Percentiles rank a stretch among this genome's conserved stretches.
Conservation (phyloP, 2,329 filamentous ascomycete genomes). For the Bipolaris zeicola region DNA sequence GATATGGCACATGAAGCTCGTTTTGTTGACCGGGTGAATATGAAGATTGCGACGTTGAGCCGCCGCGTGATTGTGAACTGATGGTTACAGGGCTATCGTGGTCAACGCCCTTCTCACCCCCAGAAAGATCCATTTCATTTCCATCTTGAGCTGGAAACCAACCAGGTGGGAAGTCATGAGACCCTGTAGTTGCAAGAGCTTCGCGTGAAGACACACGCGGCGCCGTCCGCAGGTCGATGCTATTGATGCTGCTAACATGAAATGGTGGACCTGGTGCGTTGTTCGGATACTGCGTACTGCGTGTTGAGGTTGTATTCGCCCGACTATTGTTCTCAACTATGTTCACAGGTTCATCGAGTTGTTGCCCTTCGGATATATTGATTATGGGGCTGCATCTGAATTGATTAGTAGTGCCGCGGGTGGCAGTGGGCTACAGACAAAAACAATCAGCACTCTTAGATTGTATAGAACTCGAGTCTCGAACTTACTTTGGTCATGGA, state of each 20-base stretch:
- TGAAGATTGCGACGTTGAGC: constrained; percentile 44
- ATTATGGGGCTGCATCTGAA: constrained; percentile 42
- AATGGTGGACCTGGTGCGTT: constrained; percentile 30
- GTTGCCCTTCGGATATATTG: constrained; percentile 44
- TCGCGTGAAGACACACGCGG: constrained; percentile 6
- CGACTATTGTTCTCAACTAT: constrained; percentile 30
- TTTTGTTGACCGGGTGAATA: constrained; percentile 40
- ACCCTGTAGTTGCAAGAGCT: constrained; percentile 1
- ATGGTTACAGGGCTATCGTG: constrained; percentile 43
- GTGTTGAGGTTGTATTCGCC: neutral
- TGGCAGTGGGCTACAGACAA: constrained; percentile 13
- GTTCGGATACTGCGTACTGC: constrained; percentile 17
- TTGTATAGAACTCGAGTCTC: neutral
- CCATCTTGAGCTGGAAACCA: constrained; percentile 26
- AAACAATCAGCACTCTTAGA: constrained; percentile 6
- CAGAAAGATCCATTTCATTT: constrained; percentile 47
- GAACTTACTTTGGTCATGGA: constrained; percentile 19
- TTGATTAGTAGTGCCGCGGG: constrained; percentile 34
- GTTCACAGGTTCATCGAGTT: constrained; percentile 31
- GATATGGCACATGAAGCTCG: constrained; percentile 37
- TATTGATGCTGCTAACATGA: constrained; percentile 26
- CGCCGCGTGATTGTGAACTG: constrained; percentile 38
- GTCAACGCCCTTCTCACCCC: constrained; percentile 33
- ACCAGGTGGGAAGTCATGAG: constrained; percentile 11
- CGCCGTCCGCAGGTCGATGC: constrained; percentile 30